These are phyloP conservation scores for Erythrobasidium yunnanense DNA, from an alignment of 768 basidiomycete species.

Conservation along the genomic window DNA sequence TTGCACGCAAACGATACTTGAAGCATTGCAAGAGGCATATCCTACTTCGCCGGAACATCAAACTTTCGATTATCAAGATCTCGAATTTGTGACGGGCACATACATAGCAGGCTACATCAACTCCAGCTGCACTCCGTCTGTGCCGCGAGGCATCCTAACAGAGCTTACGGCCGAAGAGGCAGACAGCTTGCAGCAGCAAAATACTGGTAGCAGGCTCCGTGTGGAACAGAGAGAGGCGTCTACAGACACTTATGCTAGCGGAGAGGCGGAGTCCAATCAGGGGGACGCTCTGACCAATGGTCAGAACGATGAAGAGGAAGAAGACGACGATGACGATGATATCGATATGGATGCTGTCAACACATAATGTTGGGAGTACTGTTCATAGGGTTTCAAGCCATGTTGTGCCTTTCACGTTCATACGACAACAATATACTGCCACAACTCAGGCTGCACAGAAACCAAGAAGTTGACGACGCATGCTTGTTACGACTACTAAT, in stretches of 20 bases:
- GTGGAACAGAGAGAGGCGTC: not conserved
- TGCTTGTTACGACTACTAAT: not conserved
- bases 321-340: slow-evolving; percentile 14
- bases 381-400: no score
- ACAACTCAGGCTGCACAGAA: no score
- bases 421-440: no score
- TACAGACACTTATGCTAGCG: not conserved
- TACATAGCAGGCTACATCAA: slow-evolving; percentile 22
- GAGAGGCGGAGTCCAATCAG: not conserved
- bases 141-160: slow-evolving; percentile 3
- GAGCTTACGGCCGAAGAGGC: slow-evolving; percentile 2
- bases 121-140: slow-evolving; percentile 8
- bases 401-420: no score
- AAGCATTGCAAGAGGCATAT: slow-evolving; percentile 18
- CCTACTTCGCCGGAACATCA: not conserved
- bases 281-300: no score
- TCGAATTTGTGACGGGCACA: not conserved
- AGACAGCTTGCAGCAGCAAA: no score
- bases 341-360: slow-evolving; percentile 17
- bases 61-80: slow-evolving; percentile 15
- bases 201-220: no score
- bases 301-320: slow-evolving; percentile 4
- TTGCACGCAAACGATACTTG: slow-evolving; percentile 5
- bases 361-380: no score
- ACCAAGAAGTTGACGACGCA: no score